These are phyloP conservation scores for Aspergillus neoniger DNA, from an alignment of 2,329 filamentous ascomycete species.

Conservation along the genomic window DNA sequence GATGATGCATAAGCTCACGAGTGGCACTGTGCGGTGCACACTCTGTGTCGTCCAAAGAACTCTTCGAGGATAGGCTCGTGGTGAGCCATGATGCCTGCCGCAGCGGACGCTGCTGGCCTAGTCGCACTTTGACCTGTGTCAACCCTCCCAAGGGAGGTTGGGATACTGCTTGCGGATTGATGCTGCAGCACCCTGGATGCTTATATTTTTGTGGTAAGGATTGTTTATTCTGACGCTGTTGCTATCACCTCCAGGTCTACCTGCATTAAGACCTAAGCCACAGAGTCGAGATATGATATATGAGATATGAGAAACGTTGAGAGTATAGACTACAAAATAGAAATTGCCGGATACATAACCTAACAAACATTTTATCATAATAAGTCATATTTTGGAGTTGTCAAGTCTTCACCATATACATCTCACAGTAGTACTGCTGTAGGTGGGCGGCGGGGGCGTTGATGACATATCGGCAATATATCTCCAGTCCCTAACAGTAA, in stretches of 20 bases:
- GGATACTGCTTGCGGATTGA: not conserved
- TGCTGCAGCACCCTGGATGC: not conserved
- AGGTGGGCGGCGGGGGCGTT: slow-evolving; percentile 18
- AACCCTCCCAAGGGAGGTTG: not conserved
- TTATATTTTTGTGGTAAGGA: not conserved
- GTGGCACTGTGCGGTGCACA: not conserved
- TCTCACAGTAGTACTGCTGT: not conserved
- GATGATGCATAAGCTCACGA: too few relatives aligned
- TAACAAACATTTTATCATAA: too few relatives aligned
- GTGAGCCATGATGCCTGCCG: not conserved
- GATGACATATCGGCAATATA: slow-evolving; percentile 33
- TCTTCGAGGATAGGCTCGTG: not conserved
- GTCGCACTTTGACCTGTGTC: not conserved
- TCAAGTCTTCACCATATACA: too few relatives aligned
- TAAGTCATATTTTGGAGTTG: too few relatives aligned
- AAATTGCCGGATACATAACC: not conserved
- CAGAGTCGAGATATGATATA: not conserved
- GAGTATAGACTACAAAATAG: not conserved
- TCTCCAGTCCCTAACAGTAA: slow-evolving; percentile 1
- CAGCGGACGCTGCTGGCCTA: too few relatives aligned
- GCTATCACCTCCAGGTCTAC: not conserved
- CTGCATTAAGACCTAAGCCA: not conserved
- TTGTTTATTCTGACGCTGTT: not conserved
- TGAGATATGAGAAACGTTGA: not conserved
- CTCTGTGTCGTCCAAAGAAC: not conserved